phyloP scores from a whole-genome alignment of 2,329 filamentous ascomycete species.

The Emericellopsis cladophorae region DNA sequence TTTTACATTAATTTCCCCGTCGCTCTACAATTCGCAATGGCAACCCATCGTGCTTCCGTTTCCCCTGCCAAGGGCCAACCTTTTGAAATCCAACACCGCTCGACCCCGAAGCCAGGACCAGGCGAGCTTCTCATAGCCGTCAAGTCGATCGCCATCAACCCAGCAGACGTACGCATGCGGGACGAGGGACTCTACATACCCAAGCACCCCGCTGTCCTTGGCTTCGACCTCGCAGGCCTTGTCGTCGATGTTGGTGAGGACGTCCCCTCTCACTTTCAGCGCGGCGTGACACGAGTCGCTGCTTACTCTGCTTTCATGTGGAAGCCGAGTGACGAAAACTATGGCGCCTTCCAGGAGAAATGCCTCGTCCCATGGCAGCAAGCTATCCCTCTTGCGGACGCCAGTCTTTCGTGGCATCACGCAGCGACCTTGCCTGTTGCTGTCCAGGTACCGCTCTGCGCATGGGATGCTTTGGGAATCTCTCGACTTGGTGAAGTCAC shows the following conservation, averaged over 20 bases:
- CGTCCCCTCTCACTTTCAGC: conserved; percentile 18
- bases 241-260: conserved; percentile 26
- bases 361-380: conserved; percentile 29
- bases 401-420: conserved; percentile 21
- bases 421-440: conserved; percentile 26
- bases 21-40: conserved; percentile 7
- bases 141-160: conserved; percentile 34
- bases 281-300: conserved; percentile 21
- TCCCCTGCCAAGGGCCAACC: conserved; percentile 18
- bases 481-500: conserved; percentile 7
- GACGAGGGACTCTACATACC: conserved; percentile 25
- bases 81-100: conserved; percentile 21
- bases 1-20: background rate
- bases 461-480: conserved; percentile 25
- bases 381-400: conserved; percentile 17
- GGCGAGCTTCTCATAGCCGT: conserved; percentile 32
- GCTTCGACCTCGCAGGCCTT: conserved; percentile 28
- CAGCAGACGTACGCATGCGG: conserved; percentile 29
- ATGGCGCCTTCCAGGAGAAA: conserved; percentile 31
- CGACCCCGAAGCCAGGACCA: conserved; percentile 30
- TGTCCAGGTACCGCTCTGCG: conserved; percentile 19
- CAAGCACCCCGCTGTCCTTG: conserved; percentile 25
- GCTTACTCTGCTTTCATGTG: conserved; percentile 26
- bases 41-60: conserved; percentile 27
- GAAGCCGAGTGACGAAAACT: conserved; percentile 27